phyloP scores from a whole-genome alignment of 2,329 filamentous ascomycete species.

The Trichoderma pleuroti region DNA sequence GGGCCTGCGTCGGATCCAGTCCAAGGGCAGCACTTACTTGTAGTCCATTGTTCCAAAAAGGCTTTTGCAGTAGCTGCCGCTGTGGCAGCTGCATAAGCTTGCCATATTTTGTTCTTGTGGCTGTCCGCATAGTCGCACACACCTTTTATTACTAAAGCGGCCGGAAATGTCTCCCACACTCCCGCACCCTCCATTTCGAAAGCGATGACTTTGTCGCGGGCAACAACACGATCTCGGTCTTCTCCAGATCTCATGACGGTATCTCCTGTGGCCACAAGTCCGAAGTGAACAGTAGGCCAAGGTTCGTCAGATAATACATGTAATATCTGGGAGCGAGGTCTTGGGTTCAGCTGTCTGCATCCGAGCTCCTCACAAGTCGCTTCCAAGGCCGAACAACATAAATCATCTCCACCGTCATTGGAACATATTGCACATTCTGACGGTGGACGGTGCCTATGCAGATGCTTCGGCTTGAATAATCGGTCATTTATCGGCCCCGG shows the following conservation, averaged over 20 bases:
- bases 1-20: rapidly evolving
- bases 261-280: slow-evolving; percentile 27
- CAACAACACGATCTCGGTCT: slow-evolving; percentile 33
- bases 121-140: not conserved
- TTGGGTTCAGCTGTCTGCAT: not conserved
- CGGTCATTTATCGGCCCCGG: not conserved
- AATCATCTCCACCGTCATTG: rapidly evolving
- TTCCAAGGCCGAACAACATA: not conserved
- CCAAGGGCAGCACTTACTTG: not conserved
- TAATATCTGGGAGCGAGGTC: not conserved
- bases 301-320: rapidly evolving
- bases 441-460: not conserved
- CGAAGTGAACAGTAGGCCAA: not conserved
- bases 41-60: not conserved
- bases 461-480: not conserved
- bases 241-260: slow-evolving; percentile 37
- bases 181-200: slow-evolving; percentile 35
- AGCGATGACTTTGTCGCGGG: not conserved
- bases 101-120: not conserved
- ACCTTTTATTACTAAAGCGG: slow-evolving; percentile 23
- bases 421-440: no score
- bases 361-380: not conserved
- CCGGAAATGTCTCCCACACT: slow-evolving; percentile 28
- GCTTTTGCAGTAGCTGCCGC: not conserved
- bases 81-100: not conserved